phyloP scores from a whole-genome alignment of 768 basidiomycete genomes.

The Pleurotus pulmonarius region DNA sequence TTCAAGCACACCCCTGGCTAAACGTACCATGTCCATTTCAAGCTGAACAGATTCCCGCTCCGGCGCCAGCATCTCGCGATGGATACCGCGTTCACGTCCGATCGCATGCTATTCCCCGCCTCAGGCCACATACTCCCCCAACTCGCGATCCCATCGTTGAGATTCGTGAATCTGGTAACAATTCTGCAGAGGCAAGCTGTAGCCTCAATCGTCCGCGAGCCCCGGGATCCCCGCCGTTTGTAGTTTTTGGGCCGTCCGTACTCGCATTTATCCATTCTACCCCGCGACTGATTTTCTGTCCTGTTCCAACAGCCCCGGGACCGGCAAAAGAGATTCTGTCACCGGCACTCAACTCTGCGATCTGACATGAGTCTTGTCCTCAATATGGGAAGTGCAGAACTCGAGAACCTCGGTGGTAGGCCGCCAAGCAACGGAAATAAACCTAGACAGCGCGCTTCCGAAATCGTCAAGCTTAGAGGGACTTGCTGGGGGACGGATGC shows the following conservation, averaged over 20 bases:
- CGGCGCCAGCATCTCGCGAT: constrained; percentile 61
- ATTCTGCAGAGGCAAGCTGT: constrained; percentile 44
- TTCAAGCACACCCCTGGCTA: constrained; percentile 33
- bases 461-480: too few species aligned
- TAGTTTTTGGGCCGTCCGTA: constrained; percentile 61
- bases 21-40: constrained; percentile 50
- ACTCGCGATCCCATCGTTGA: constrained; percentile 15
- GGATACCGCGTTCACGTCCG: constrained; percentile 36
- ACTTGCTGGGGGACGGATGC: too few species aligned
- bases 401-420: too few species aligned
- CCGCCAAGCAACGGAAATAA: too few species aligned
- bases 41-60: constrained; percentile 51
- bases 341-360: constrained; percentile 61
- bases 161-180: constrained; percentile 35
- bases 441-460: too few species aligned
- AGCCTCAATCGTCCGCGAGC: constrained; percentile 36
- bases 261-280: neutral
- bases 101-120: constrained; percentile 49
- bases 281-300: neutral
- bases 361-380: too few species aligned
- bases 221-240: constrained; percentile 50
- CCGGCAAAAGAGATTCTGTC: constrained; percentile 68
- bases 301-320: constrained; percentile 43
- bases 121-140: constrained; percentile 20
- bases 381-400: too few species aligned